These are phyloP conservation scores for Dictyostelium brefeldianum DNA, from an alignment of 78 protist species.

Conservation along the genomic window DNA sequence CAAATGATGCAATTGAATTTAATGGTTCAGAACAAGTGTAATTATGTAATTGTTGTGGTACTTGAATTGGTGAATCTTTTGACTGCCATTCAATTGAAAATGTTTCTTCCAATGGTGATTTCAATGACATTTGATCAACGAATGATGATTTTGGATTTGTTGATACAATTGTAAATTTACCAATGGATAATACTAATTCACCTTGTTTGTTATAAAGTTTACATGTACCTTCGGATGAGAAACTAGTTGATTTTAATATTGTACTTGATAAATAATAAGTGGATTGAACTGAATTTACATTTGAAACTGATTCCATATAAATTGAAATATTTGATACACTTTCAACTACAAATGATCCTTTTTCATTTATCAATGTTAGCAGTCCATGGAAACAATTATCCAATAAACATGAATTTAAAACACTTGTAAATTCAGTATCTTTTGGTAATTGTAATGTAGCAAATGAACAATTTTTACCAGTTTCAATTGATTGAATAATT, in stretches of 20 bases:
- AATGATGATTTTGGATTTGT: neutral
- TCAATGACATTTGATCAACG: neutral
- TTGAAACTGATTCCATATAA: neutral
- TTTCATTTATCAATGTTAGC: slow-evolving; percentile 12
- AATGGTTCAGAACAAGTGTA: neutral
- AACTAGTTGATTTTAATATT: neutral
- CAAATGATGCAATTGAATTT: neutral
- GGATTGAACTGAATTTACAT: neutral
- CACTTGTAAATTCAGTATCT: no score
- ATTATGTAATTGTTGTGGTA: neutral
- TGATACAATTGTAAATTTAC: slow-evolving; percentile 3
- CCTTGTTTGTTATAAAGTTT: slow-evolving; percentile 17
- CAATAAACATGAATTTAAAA: slow-evolving; percentile 25
- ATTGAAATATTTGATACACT: neutral
- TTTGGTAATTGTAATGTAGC: slow-evolving; percentile 15
- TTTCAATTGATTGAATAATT: slow-evolving; percentile 4
- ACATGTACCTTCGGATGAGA: neutral
- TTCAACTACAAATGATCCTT: slow-evolving; percentile 30
- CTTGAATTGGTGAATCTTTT: slow-evolving; percentile 41
- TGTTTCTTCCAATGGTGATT: slow-evolving; percentile 53
- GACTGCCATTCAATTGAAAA: slow-evolving; percentile 38
- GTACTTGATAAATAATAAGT: neutral
- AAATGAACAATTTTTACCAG: neutral
- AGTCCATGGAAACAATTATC: slow-evolving; percentile 69
- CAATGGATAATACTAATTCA: neutral